Conservation (phyloP, 306 rosid species). For the Sicyos edulis region DNA sequence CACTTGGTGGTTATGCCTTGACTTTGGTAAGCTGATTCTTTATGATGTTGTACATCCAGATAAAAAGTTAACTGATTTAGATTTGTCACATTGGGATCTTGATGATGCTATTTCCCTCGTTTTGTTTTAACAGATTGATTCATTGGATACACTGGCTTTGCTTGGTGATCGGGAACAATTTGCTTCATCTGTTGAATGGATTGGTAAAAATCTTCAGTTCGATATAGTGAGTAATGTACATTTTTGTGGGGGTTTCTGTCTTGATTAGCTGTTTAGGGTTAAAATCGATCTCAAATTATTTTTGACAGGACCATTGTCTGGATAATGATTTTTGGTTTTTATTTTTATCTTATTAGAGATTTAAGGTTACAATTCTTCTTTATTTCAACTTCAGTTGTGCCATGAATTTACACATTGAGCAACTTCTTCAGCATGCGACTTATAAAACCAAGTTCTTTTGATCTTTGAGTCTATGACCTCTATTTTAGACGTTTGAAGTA, state of each 20-base stretch:
- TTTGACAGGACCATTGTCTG: slow-evolving; percentile 6
- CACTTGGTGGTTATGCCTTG: slow-evolving; percentile 90
- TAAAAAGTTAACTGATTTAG: not conserved
- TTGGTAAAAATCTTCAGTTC: slow-evolving; percentile 91
- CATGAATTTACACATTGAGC: not conserved
- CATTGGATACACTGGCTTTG: slow-evolving; percentile 80
- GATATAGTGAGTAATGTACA: slow-evolving; percentile 69
- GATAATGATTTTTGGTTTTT: not conserved
- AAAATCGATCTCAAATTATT: not conserved
- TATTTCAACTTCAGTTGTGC: slow-evolving; percentile 10
- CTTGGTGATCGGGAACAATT: slow-evolving; percentile 75
- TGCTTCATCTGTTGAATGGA: slow-evolving; percentile 81
- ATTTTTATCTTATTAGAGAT: not conserved
- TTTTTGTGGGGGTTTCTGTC: slow-evolving; percentile 11
- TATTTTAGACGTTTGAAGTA: not conserved
- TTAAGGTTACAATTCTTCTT: not conserved
- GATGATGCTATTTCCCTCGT: not conserved
- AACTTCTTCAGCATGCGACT: not conserved
- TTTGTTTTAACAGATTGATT: slow-evolving; percentile 57
- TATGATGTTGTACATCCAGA: not conserved
- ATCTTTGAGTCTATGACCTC: not conserved
- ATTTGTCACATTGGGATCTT: not conserved
- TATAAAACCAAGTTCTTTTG: not conserved
- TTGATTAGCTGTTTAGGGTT: slow-evolving; percentile 4
- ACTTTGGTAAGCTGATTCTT: slow-evolving; percentile 51